These are phyloP conservation scores for Fusarium foetens DNA, from an alignment of 2,329 filamentous ascomycete species.

Conservation along the genomic window DNA sequence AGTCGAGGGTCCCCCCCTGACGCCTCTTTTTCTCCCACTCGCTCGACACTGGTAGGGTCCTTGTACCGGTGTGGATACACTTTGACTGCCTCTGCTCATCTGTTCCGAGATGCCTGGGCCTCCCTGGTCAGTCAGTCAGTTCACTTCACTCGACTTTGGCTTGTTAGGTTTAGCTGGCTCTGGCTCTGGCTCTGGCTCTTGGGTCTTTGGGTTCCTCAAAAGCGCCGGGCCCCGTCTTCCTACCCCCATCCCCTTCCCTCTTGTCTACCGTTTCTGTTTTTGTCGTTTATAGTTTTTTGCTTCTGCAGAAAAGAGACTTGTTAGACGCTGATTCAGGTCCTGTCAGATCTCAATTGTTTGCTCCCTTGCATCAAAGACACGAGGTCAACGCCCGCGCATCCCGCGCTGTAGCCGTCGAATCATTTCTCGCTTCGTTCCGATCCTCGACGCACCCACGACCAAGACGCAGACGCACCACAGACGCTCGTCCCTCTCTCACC, in stretches of 20 bases:
- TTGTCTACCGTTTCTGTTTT: slow-evolving; percentile 23
- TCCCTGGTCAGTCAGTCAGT: slow-evolving; percentile 33
- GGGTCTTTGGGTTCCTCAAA: slow-evolving; percentile 40
- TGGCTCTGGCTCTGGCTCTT: neutral
- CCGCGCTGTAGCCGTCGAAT: slow-evolving; percentile 34
- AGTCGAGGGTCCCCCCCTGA: slow-evolving; percentile 44
- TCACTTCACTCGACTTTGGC: slow-evolving; percentile 32
- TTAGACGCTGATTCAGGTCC: slow-evolving; percentile 6
- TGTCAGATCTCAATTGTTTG: slow-evolving; percentile 30
- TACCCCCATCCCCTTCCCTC: slow-evolving; percentile 39
- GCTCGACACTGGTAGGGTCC: slow-evolving; percentile 27
- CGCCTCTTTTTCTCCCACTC: slow-evolving; percentile 41
- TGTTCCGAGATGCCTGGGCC: slow-evolving; percentile 32
- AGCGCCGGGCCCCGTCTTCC: slow-evolving; percentile 39
- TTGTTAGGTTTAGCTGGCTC: slow-evolving; percentile 19
- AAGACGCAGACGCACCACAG: slow-evolving; percentile 27
- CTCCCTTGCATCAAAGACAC: slow-evolving; percentile 35
- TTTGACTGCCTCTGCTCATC: slow-evolving; percentile 33
- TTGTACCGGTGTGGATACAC: slow-evolving; percentile 29
- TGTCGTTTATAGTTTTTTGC: slow-evolving; percentile 24
- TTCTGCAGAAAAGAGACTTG: slow-evolving; percentile 20
- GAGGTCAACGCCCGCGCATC: slow-evolving; percentile 31
- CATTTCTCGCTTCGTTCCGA: slow-evolving; percentile 38
- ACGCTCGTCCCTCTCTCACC: slow-evolving; percentile 39
- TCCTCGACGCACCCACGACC: slow-evolving; percentile 31